These are phyloP conservation scores for Boletus sp. DNA, from an alignment of 768 basidiomycete species.

Conservation along the genomic window DNA sequence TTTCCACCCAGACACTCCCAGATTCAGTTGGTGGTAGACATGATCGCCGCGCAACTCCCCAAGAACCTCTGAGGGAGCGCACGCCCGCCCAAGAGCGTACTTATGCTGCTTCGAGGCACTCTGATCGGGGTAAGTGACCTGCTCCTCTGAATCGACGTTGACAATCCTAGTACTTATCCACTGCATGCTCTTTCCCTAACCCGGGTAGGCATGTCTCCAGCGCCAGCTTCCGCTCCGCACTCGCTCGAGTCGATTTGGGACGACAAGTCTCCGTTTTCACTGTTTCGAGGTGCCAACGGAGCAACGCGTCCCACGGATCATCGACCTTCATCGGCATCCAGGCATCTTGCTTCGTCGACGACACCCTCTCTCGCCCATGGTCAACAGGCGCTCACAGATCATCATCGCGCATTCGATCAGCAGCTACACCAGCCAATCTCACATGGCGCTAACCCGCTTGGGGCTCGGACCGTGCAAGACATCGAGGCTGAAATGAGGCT, in stretches of 20 bases:
- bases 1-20: conserved; percentile 48
- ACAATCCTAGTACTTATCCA: conserved; percentile 9
- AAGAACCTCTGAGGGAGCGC: conserved; percentile 25
- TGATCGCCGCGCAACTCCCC: conserved; percentile 21
- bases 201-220: conserved; percentile 32
- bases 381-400: conserved; percentile 34
- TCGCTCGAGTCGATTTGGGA: conserved; percentile 80
- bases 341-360: conserved; percentile 24
- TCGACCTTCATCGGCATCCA: conserved; percentile 24
- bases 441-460: conserved; percentile 35
- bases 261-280: conserved; percentile 73
- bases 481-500: conserved; percentile 84
- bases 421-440: conserved; percentile 36
- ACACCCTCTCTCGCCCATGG: conserved; percentile 23
- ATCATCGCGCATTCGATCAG: conserved; percentile 36
- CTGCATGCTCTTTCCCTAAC: conserved; percentile 11
- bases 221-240: conserved; percentile 30
- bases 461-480: conserved; percentile 70
- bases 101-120: conserved; percentile 11
- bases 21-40: conserved; percentile 14
- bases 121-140: conserved; percentile 31
- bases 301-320: conserved; percentile 40
- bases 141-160: conserved; percentile 4
- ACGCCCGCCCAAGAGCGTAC: conserved; percentile 30
- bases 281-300: conserved; percentile 57